phyloP scores from a whole-genome alignment of 495 filamentous ascomycete species.

The Daldinia grandis region DNA sequence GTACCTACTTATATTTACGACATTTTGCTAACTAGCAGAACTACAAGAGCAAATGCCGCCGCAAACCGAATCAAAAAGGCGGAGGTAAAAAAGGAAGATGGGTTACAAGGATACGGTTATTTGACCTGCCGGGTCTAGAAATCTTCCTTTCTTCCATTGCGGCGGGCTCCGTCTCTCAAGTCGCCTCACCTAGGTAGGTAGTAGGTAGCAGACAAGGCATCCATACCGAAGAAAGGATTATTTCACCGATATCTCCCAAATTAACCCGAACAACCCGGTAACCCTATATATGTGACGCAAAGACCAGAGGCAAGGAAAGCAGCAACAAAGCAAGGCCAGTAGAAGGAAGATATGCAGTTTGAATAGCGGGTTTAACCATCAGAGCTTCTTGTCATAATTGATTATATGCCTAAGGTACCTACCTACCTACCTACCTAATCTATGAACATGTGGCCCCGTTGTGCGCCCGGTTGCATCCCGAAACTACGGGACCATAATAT shows the following conservation, averaged over 20 bases:
- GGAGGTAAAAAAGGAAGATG: conserved; percentile 18
- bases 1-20: background rate
- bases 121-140: conserved; percentile 38
- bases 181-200: conserved; percentile 29
- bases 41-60: conserved; percentile 28
- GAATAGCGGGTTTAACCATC: background rate
- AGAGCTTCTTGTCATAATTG: conserved; percentile 4
- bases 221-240: conserved; percentile 15
- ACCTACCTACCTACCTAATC: background rate
- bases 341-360: conserved; percentile 7
- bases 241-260: conserved; percentile 28
- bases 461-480: conserved; percentile 22
- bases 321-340: conserved; percentile 7
- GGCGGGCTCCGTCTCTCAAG: conserved; percentile 3
- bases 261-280: conserved; percentile 14
- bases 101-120: background rate
- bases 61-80: conserved; percentile 32
- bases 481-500: conserved; percentile 15
- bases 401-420: background rate
- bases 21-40: background rate
- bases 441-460: conserved; percentile 10
- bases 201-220: background rate
- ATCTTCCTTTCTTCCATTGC: conserved; percentile 30
- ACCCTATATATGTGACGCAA: background rate
- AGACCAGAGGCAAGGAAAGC: conserved; percentile 2